phyloP scores from a whole-genome alignment of 345 rosid genomes.

The Heritiera littoralis region DNA sequence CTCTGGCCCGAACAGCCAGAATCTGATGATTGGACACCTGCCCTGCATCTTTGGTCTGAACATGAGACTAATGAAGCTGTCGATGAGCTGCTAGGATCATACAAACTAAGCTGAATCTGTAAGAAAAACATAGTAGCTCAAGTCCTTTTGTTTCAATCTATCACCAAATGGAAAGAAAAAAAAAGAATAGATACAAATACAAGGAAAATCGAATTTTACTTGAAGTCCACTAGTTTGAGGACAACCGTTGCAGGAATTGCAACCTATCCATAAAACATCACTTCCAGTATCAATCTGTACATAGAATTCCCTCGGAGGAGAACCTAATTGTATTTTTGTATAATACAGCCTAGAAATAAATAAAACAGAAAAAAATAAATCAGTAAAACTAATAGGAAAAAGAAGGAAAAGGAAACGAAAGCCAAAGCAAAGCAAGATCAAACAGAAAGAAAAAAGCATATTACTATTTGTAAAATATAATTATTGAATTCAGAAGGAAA shows the following conservation, averaged over 20 bases:
- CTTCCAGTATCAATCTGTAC: conserved; percentile 98
- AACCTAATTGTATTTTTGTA: conserved; percentile 75
- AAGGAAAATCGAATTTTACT: conserved; percentile 38
- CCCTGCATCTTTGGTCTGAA: conserved; percentile 68
- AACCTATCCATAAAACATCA: conserved; percentile 94
- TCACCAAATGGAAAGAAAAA: neutral
- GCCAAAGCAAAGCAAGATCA: neutral
- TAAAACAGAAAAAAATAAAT: conserved; percentile 15
- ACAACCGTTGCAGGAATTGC: conserved; percentile 85
- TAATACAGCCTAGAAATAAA: conserved; percentile 64
- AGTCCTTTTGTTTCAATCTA: conserved; percentile 15
- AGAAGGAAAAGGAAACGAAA: neutral
- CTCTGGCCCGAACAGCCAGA: conserved; percentile 62
- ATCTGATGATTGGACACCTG: conserved; percentile 66
- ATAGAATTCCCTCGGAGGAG: conserved; percentile 83
- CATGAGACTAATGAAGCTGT: conserved; percentile 67
- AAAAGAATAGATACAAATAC: neutral
- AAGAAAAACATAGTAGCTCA: conserved; percentile 15
- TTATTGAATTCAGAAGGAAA: neutral
- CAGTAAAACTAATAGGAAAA: neutral
- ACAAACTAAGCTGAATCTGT: conserved; percentile 80
- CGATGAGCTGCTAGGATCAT: conserved; percentile 76
- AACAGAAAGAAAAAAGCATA: neutral
- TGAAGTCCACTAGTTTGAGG: conserved; percentile 81
- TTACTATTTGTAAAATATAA: neutral